Evolutionary conservation across 164 flowering plant species (phyloP), one percentile per base, ranked within the genome.

Genomic region (Nymphaea colorata): DNA sequence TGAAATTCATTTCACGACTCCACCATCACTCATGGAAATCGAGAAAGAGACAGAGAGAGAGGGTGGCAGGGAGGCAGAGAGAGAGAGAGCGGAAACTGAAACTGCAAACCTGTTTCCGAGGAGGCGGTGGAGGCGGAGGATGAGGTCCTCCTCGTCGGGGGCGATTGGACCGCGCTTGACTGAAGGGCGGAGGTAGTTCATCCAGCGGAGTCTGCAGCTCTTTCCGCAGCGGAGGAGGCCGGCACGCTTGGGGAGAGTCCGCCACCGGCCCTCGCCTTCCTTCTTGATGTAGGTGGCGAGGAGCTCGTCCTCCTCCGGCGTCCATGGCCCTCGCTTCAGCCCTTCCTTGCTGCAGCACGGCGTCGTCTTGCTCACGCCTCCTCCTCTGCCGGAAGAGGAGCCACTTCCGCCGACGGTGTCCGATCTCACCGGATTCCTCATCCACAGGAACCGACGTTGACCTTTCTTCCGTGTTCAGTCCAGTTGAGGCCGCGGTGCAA

Each of bases 191-290:
- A 87, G 86, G 67, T 87, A 85, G 67, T 87, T 87, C 92, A 85
- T 83, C 92, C 92, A 87, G 2, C 92, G 84, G 51, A 87, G 92
- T 36, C 92, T 89, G 71, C 92, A 87, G 76, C 89, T 85, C 81
- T 87, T 87, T 11, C 91, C 91, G 47, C 91, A 87, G 5, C 91
- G 87, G 61, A 81, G 83, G 2, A 87, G 80, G 1, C 92, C 89
- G 0, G 92, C 89, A 2, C 80, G 64, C 75, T 80, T 82, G 0
- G 89, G 92, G 4, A 87, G 77, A 0, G 86, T 84, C 17, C 87
- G 67, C 91, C 91, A 86, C 60, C 83, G 70, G 0, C 91, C 91
- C 63, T 83, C 87, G 0, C 91, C 91, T 70, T 83, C 87, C 42
- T 64, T 74, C 16, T 65, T 73, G 16, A 86, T 78, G 75, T 74